Base-by-base conservation (phyloP, 305 asterid species). In the Andrographis paniculata region DNA sequence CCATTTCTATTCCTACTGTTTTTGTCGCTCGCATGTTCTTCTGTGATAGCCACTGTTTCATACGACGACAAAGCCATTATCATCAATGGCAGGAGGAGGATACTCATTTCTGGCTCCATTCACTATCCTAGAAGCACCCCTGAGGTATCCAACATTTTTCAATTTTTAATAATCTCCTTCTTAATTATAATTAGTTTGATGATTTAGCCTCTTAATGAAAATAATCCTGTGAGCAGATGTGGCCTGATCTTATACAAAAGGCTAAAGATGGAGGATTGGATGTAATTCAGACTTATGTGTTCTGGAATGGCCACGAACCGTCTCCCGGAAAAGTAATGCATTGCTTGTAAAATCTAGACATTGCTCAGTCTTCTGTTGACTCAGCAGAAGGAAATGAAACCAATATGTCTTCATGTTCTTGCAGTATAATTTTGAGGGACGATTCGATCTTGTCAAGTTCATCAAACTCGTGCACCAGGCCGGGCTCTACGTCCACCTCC, bases 251-350 rank as follows among this genome's bases (percentile, higher is more conserved):
- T 42, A 75, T 88, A 28, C 80, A 70, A 43, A 88, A 88, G 80
- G 95, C 97, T 27, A 88, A 88, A 82, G 93, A 81, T 72, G 95
- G 97, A 62, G 97, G 97, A 8, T 68, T 88, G 59, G 95, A 88
- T 77, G 89, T 81, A 33, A 84, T 88, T 39, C 84, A 88, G 21
- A 84, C 95, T 27, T 88, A 84, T 51, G 95, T 88, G 1, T 88
- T 88, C 35, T 88, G 97, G 97, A 88, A 84, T 69, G 94, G 64
- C 27, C 97, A 88, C 40, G 97, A 88, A 40, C 95, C 95, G 6
- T 79, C 95, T 51, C 95, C 89, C 33, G 94, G 95, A 44, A 73
- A 79, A 58, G 95, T 86, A 75, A 46, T 6, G 13, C 17, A 9
- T n/a, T n/a, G n/a, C n/a, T n/a, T n/a, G n/a, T n/a, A 8, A 8